A percentile compares a stretch with the other conserved stretches of the same genome.
These are phyloP conservation scores for Thymus quinquecostatus DNA, from an alignment of 257 asterid genomes.

Conservation along the genomic window DNA sequence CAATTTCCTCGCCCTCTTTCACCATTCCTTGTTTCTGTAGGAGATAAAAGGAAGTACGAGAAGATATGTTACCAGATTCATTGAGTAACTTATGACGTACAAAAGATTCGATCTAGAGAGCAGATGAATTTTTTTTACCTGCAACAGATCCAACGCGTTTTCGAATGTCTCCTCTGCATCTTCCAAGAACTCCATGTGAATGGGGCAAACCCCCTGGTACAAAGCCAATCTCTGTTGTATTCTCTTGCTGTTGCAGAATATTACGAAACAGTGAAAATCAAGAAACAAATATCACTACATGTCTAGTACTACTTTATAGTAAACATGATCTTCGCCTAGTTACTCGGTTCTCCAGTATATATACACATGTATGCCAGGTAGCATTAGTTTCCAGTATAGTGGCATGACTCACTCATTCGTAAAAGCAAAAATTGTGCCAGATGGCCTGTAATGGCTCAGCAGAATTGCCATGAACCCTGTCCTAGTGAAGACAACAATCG, in stretches of 20 bases:
- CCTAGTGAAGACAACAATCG: slow-evolving; percentile 90
- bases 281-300: slow-evolving; percentile 1
- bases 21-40: slow-evolving; percentile 84
- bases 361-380: too few species aligned
- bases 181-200: slow-evolving; percentile 78
- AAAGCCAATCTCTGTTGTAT: slow-evolving; percentile 90
- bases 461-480: slow-evolving; percentile 95
- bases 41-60: slow-evolving; percentile 5
- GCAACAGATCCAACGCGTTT: slow-evolving; percentile 63
- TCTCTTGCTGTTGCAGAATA: slow-evolving; percentile 67
- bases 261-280: slow-evolving; percentile 15
- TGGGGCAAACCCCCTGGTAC: slow-evolving; percentile 95
- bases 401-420: slow-evolving; percentile 80
- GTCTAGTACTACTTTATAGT: background rate
- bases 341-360: background rate
- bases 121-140: slow-evolving; percentile 47
- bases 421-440: slow-evolving; percentile 95
- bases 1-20: slow-evolving; percentile 88
- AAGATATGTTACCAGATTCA: background rate
- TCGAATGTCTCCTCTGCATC: slow-evolving; percentile 88
- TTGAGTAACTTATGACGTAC: slow-evolving; percentile 3
- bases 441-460: slow-evolving; percentile 93
- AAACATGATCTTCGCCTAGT: background rate
- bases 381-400: background rate
- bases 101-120: slow-evolving; percentile 11